Base-by-base conservation (phyloP, 352 stramenopile genomes). In the Phytophthora syringae region DNA sequence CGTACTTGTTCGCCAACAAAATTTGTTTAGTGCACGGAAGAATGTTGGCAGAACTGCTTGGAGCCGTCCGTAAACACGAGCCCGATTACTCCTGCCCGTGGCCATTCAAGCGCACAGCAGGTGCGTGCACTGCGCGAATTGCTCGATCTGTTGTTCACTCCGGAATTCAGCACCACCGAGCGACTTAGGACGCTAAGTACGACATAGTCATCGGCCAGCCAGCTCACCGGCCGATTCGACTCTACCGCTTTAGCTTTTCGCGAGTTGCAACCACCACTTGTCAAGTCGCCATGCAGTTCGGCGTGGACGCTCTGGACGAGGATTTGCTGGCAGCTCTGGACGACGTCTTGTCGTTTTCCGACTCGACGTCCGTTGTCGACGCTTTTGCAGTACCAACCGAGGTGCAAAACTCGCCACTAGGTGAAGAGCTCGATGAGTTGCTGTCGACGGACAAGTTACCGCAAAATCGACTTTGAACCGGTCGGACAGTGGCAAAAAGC, bases 271-370 rank as follows among this genome's bases (percentile, higher is more conserved):
- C n/a, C 13, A 34, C 3, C 62, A 65, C 15, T 67, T 49, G 16
- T n/a, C 20, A 50, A 61, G 16, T 57, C 12, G 5, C 25, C 13
- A 16, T 28, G 30, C 39, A 45, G 9, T 45, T 27, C 56, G 50
- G 59, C 25, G 28, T 62, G 18, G 45, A 30, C 44, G 50, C n/a
- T 0, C 18, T 74, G 32, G 67, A 74, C 64, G 63, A 77, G 3
- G 63, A 62, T 36, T 59, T 77, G 43, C 49, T 77, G 34, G 72
- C 61, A 2, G 64, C 53, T 22, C 37, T 77, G 24, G 67, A 77
- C 51, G 72, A 80, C 56, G 25, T 80, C 36, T 52, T 80, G 42
- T 66, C 67, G 32, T 64, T 80, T 24, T 12, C 25, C 12, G 67
- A 77, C 2, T 60, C 56, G 2, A 45, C 45, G 21, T 34, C 53